Evolutionary conservation across 345 rosid species (phyloP).

Genomic region (Salix purpurea): DNA sequence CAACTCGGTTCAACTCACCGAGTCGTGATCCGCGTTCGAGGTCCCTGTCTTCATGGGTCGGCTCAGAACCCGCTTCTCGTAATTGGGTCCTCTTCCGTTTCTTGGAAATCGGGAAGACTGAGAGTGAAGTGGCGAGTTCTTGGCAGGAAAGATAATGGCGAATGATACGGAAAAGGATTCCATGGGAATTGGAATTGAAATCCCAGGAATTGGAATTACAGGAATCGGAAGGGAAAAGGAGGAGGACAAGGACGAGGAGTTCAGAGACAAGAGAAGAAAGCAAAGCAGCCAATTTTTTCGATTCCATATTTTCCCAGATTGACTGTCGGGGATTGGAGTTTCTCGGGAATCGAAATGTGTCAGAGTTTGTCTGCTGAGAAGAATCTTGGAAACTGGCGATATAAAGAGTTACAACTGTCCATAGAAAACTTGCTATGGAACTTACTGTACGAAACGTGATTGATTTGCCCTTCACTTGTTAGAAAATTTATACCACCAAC

Average conservation of each 20-base stretch:
- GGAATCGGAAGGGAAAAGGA: conserved; percentile 29
- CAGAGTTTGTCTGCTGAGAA: conserved; percentile 20
- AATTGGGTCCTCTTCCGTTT: conserved; percentile 51
- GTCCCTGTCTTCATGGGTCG: conserved; percentile 14
- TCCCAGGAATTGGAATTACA: no score
- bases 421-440: neutral
- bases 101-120: conserved; percentile 34
- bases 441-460: conserved; percentile 16
- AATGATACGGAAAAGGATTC: conserved; percentile 34
- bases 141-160: conserved; percentile 37
- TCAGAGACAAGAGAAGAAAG: conserved; percentile 46
- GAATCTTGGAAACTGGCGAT: conserved; percentile 23
- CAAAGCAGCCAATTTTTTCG: conserved; percentile 47
- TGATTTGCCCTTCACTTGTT: no score
- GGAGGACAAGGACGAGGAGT: conserved; percentile 32
- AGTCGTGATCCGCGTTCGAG: conserved; percentile 11
- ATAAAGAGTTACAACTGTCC: conserved; percentile 21
- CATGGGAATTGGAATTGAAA: conserved; percentile 15
- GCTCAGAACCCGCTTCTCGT: conserved; percentile 30
- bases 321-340: conserved; percentile 11
- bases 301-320: conserved; percentile 40
- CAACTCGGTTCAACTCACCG: conserved; percentile 2
- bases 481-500: no score
- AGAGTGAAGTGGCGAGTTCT: conserved; percentile 39
- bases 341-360: conserved; percentile 36